phyloP scores from a whole-genome alignment of 192 early-diverging fungal genomes.

The Kappamyces sp. region DNA sequence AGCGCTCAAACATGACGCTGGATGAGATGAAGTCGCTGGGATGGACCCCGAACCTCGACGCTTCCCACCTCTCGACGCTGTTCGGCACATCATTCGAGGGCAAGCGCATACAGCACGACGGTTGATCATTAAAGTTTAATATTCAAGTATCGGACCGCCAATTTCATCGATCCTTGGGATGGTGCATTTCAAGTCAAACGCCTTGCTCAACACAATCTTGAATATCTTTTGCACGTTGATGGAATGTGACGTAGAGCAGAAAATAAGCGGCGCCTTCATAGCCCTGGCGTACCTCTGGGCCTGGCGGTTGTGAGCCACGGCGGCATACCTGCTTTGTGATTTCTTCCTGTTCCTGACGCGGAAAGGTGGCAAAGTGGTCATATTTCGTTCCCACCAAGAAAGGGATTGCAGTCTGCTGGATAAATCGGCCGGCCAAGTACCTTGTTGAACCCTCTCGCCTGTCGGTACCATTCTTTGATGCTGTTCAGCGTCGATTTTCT shows the following conservation, averaged over 20 bases:
- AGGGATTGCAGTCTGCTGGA: conserved; percentile 73
- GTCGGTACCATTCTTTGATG: conserved; percentile 95
- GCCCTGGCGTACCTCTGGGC: conserved; percentile 82
- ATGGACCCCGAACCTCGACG: neutral
- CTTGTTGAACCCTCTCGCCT: conserved; percentile 92
- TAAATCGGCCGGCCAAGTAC: conserved; percentile 24
- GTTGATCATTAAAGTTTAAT: conserved; percentile 30
- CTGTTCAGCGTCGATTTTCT: conserved; percentile 86
- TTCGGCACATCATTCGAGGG: too few species aligned
- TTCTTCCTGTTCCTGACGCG: conserved; percentile 84
- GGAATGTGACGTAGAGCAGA: conserved; percentile 86
- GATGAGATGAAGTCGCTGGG: conserved; percentile 27
- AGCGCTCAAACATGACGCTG: conserved; percentile 22
- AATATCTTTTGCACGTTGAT: conserved; percentile 98
- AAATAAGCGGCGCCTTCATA: conserved; percentile 93
- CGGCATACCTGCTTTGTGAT: conserved; percentile 76
- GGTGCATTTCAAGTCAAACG: conserved; percentile 88
- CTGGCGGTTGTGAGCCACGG: conserved; percentile 22
- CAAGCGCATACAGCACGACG: too few species aligned
- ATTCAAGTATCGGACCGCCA: conserved; percentile 90
- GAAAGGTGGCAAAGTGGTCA: conserved; percentile 80
- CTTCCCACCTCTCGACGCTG: too few species aligned
- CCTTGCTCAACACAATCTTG: conserved; percentile 90
- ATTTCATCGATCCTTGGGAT: conserved; percentile 87
- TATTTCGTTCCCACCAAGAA: conserved; percentile 96